Percentiles rank a stretch among this genome's conserved stretches.
phyloP scores from a whole-genome alignment of 768 basidiomycete species.

The Pulveroboletus frians region DNA sequence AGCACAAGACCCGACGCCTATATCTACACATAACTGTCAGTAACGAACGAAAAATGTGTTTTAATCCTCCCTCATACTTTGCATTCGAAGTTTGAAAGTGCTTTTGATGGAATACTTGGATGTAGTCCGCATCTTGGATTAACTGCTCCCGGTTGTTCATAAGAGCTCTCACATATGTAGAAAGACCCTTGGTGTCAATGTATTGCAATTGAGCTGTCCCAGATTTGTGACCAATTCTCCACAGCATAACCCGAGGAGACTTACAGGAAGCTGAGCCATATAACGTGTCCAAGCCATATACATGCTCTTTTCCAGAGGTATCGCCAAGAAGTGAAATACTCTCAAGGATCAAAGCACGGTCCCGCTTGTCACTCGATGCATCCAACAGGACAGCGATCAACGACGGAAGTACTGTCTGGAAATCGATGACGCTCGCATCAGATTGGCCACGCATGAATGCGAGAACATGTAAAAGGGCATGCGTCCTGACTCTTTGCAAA shows the following conservation, averaged over 20 bases:
- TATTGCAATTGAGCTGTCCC: slow-evolving; percentile 55
- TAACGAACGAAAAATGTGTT: slow-evolving; percentile 30
- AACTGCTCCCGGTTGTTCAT: slow-evolving; percentile 50
- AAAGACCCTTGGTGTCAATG: slow-evolving; percentile 59
- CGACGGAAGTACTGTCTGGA: slow-evolving; percentile 73
- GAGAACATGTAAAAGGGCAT: slow-evolving; percentile 67
- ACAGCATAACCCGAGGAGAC: slow-evolving; percentile 16
- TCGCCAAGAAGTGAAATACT: slow-evolving; percentile 48
- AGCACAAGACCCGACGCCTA: slow-evolving; percentile 68
- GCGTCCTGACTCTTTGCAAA: slow-evolving; percentile 36
- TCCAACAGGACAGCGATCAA: slow-evolving; percentile 53
- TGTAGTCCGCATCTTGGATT: slow-evolving; percentile 51
- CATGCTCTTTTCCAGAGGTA: slow-evolving; percentile 38
- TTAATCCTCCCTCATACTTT: slow-evolving; percentile 34
- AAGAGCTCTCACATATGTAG: slow-evolving; percentile 52
- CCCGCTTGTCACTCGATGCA: slow-evolving; percentile 24
- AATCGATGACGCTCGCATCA: slow-evolving; percentile 56
- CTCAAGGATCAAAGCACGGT: slow-evolving; percentile 40
- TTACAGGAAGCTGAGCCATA: slow-evolving; percentile 60
- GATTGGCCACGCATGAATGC: slow-evolving; percentile 78
- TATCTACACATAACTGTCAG: slow-evolving; percentile 40
- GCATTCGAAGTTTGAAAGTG: slow-evolving; percentile 42
- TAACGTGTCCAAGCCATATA: slow-evolving; percentile 71
- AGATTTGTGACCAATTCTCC: slow-evolving; percentile 8
- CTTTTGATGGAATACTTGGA: slow-evolving; percentile 56